Conservation (phyloP, 2,329 filamentous ascomycete genomes). For the Alternaria sp. region DNA sequence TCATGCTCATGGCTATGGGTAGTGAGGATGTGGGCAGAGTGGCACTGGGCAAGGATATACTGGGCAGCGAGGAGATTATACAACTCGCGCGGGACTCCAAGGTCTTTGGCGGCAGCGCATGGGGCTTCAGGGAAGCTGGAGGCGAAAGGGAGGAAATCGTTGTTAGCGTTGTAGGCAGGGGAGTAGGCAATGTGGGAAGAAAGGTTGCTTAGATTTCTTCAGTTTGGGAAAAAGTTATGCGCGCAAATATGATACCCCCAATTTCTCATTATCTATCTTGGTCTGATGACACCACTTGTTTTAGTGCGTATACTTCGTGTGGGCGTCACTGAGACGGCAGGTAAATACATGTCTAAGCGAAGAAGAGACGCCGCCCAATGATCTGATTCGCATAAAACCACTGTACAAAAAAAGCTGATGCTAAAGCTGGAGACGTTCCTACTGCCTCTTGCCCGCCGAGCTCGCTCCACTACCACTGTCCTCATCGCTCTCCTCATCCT, state of each 20-base stretch:
- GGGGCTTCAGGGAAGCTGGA: slow-evolving; percentile 73
- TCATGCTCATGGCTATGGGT: slow-evolving; percentile 97
- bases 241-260: slow-evolving; percentile 25
- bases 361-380: slow-evolving; percentile 26
- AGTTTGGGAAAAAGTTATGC: not conserved
- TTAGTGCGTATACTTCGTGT: not conserved
- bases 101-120: slow-evolving; percentile 87
- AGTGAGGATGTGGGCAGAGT: slow-evolving; percentile 92
- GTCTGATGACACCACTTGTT: not conserved
- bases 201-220: slow-evolving; percentile 70
- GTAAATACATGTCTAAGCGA: not conserved
- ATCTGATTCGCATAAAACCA: slow-evolving; percentile 5
- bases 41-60: slow-evolving; percentile 78
- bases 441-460: slow-evolving; percentile 36
- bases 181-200: slow-evolving; percentile 92
- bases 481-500: slow-evolving; percentile 27
- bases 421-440: slow-evolving; percentile 1
- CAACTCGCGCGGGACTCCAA: slow-evolving; percentile 82
- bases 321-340: not conserved
- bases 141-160: slow-evolving; percentile 72
- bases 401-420: slow-evolving; percentile 1
- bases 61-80: slow-evolving; percentile 81
- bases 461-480: slow-evolving; percentile 29
- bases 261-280: not conserved
- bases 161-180: slow-evolving; percentile 88